These are phyloP conservation scores for Fraxinus platypoda DNA, from an alignment of 305 asterid genomes.

Conservation along the genomic window DNA sequence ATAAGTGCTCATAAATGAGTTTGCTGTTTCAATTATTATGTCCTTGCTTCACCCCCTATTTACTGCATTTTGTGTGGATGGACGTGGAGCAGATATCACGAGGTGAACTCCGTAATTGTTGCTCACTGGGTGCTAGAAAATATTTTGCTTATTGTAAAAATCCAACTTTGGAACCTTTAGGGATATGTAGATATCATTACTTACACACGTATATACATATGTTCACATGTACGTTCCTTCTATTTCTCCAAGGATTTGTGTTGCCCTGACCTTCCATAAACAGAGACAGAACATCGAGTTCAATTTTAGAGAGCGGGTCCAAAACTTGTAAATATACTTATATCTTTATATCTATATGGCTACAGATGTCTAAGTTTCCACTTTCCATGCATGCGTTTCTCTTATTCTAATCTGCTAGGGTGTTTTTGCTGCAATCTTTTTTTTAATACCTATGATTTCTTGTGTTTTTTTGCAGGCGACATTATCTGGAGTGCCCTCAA, in stretches of 20 bases:
- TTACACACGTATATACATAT: not conserved
- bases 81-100: not conserved
- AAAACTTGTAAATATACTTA: not conserved
- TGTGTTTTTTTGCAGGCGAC: constrained; percentile 40
- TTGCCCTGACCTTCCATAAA: not conserved
- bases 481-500: constrained; percentile 78
- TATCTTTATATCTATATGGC: not conserved
- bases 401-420: not conserved
- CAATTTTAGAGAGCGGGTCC: not conserved
- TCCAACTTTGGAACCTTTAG: not conserved
- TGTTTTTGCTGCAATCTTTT: not conserved
- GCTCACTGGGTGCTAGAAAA: not conserved
- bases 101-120: not conserved
- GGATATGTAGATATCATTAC: not conserved
- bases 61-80: not conserved
- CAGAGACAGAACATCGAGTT: not conserved
- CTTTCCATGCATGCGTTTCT: not conserved
- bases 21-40: not conserved
- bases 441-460: not conserved
- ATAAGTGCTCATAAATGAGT: not conserved
- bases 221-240: not conserved
- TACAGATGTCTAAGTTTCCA: not conserved
- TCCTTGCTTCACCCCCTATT: not conserved
- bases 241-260: not conserved
- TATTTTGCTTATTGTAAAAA: too few relatives aligned